Conservation (phyloP, 148 eudicot species). For the Persicaria maculosa region DNA sequence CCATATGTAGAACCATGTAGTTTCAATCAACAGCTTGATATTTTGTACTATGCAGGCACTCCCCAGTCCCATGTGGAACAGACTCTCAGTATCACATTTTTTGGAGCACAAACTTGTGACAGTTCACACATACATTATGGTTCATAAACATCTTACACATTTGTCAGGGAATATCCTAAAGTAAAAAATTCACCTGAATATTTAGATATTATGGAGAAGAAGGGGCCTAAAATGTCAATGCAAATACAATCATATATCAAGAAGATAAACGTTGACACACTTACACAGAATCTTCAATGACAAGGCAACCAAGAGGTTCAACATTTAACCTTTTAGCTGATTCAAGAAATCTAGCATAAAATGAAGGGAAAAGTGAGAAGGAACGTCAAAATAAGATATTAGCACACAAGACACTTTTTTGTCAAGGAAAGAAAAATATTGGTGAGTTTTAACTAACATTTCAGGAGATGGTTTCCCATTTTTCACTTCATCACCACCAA, state of each 20-base stretch:
- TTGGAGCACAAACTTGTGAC: too few relatives aligned
- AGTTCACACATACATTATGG: too few relatives aligned
- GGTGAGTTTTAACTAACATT: slow-evolving; percentile 22
- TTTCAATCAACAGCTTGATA: too few relatives aligned
- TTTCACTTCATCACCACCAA: slow-evolving; percentile 79
- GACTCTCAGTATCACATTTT: too few relatives aligned
- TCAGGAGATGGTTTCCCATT: slow-evolving; percentile 76
- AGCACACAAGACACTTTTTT: too few relatives aligned
- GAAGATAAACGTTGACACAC: slow-evolving; percentile 14
- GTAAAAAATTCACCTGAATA: too few relatives aligned
- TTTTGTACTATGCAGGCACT: not conserved
- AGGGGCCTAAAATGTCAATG: not conserved
- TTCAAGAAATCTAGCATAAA: slow-evolving; percentile 44
- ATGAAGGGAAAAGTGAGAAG: slow-evolving; percentile 12
- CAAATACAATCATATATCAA: not conserved
- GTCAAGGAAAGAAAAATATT: not conserved
- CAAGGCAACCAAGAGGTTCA: slow-evolving; percentile 66
- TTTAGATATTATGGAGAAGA: too few relatives aligned
- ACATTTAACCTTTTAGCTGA: slow-evolving; percentile 61
- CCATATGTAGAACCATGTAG: too few relatives aligned
- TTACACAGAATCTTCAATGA: slow-evolving; percentile 88
- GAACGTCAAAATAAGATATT: not conserved
- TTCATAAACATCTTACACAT: too few relatives aligned
- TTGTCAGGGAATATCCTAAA: too few relatives aligned
- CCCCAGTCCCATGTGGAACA: too few relatives aligned